Evolutionary conservation across 495 filamentous ascomycete species (phyloP).

Genomic region (Penicillium manginii): DNA sequence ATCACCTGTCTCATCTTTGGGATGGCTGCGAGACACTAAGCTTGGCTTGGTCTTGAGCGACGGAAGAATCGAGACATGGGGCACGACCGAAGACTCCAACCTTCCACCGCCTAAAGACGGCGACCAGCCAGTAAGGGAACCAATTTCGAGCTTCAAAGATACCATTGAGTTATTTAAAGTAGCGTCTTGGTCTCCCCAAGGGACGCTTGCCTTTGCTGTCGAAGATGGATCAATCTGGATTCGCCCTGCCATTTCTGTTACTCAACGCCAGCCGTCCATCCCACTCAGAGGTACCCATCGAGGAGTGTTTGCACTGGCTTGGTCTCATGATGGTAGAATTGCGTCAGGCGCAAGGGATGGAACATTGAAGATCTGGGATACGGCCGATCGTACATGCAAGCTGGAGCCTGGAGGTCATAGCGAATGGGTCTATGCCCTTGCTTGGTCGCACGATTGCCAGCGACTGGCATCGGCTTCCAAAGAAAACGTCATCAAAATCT

Average conservation of each 20-base stretch:
- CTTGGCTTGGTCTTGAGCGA: conserved; percentile 1
- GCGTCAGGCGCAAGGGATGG: conserved; percentile 2
- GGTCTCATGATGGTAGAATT: conserved; percentile 8
- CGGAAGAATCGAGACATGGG: conserved; percentile 5
- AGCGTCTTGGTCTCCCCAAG: conserved; percentile 2
- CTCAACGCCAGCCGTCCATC: background rate
- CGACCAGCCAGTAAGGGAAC: background rate
- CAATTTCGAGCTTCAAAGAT: conserved; percentile 1
- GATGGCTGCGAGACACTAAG: background rate
- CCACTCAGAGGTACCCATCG: background rate
- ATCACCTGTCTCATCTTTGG: background rate
- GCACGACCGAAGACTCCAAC: background rate
- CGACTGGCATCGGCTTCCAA: conserved; percentile 5
- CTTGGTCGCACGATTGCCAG: background rate
- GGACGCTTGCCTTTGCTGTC: background rate
- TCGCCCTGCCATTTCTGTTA: background rate
- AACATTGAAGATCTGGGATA: conserved; percentile 7
- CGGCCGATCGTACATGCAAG: background rate
- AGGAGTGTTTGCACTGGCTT: conserved; percentile 3
- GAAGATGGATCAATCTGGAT: background rate
- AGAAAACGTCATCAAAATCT: conserved; percentile 6
- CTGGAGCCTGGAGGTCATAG: background rate
- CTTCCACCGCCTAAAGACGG: background rate
- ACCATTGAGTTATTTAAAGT: background rate
- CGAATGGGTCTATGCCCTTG: background rate